phyloP scores from a whole-genome alignment of 371 early-diverging fungal species.

The Mucor ambiguus region DNA sequence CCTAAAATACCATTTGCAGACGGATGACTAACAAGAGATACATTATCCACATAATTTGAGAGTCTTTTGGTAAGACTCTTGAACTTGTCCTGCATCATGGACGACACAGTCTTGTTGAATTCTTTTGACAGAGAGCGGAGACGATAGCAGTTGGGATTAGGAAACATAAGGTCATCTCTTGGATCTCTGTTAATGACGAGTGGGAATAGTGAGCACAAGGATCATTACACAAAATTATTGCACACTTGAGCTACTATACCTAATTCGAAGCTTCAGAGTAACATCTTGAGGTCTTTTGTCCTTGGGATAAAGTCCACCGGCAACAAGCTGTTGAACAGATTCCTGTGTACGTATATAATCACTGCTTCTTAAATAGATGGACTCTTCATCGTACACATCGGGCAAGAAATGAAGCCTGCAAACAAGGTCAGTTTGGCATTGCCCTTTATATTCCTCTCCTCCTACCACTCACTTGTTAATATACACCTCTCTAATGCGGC shows the following conservation, averaged over 20 bases:
- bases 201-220: neutral
- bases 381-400: slow-evolving; percentile 38
- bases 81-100: slow-evolving; percentile 36
- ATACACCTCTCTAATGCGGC: slow-evolving; percentile 65
- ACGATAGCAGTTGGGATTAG: slow-evolving; percentile 47
- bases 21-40: slow-evolving; percentile 50
- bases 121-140: slow-evolving; percentile 42
- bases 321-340: slow-evolving; percentile 70
- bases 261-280: slow-evolving; percentile 38
- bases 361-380: slow-evolving; percentile 66
- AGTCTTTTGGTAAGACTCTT: slow-evolving; percentile 28
- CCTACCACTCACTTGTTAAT: slow-evolving; percentile 48
- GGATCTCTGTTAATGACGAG: slow-evolving; percentile 32
- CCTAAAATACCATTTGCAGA: slow-evolving; percentile 55
- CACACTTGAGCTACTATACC: slow-evolving; percentile 29
- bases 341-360: slow-evolving; percentile 77
- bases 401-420: slow-evolving; percentile 46
- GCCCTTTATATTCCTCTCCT: neutral
- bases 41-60: slow-evolving; percentile 37
- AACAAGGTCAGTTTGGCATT: no score
- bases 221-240: neutral
- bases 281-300: slow-evolving; percentile 32
- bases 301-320: slow-evolving; percentile 67
- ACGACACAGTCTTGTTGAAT: slow-evolving; percentile 34
- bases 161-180: slow-evolving; percentile 45